Percentiles rank a stretch among this genome's conserved stretches.
Evolutionary conservation across 768 basidiomycete species (phyloP).

Genomic region (Hebeloma cylindrosporum): DNA sequence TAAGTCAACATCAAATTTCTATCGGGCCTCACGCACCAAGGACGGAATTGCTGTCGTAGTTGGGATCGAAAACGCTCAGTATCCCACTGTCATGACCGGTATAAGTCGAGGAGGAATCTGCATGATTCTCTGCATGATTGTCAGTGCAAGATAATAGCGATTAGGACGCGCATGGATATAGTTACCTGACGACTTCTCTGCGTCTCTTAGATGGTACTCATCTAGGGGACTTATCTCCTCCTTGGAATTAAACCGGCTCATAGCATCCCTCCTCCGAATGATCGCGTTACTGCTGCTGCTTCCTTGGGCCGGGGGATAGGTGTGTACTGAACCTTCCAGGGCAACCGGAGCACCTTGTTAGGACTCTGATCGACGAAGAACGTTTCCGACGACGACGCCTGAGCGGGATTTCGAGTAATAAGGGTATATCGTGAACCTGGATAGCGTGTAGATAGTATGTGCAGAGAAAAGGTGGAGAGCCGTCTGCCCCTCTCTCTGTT

Average conservation of each 20-base stretch:
- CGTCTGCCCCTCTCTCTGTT: too few species aligned
- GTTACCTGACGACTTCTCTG: slow-evolving; percentile 36
- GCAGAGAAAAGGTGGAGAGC: too few species aligned
- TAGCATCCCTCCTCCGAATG: slow-evolving; percentile 35
- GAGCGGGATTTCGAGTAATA: too few species aligned
- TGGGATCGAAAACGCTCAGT: slow-evolving; percentile 36
- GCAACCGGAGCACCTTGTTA: slow-evolving; percentile 13
- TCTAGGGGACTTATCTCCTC: slow-evolving; percentile 29
- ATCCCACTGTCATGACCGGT: slow-evolving; percentile 28
- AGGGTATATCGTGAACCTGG: background rate
- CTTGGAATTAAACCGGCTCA: slow-evolving; percentile 30
- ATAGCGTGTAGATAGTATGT: background rate
- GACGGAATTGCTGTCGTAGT: slow-evolving; percentile 32
- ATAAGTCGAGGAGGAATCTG: slow-evolving; percentile 28
- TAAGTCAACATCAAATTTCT: too few species aligned
- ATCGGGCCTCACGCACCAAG: slow-evolving; percentile 29
- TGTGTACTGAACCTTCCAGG: slow-evolving; percentile 29
- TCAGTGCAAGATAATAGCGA: slow-evolving; percentile 5
- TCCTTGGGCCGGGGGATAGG: slow-evolving; percentile 24
- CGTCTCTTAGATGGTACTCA: slow-evolving; percentile 25
- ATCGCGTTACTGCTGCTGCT: slow-evolving; percentile 18
- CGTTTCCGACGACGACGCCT: background rate
- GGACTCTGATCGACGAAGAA: background rate
- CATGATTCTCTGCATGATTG: slow-evolving; percentile 20
- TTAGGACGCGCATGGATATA: background rate